Conservation (phyloP, 495 filamentous ascomycete species). For the Talaromyces stipitatus region DNA sequence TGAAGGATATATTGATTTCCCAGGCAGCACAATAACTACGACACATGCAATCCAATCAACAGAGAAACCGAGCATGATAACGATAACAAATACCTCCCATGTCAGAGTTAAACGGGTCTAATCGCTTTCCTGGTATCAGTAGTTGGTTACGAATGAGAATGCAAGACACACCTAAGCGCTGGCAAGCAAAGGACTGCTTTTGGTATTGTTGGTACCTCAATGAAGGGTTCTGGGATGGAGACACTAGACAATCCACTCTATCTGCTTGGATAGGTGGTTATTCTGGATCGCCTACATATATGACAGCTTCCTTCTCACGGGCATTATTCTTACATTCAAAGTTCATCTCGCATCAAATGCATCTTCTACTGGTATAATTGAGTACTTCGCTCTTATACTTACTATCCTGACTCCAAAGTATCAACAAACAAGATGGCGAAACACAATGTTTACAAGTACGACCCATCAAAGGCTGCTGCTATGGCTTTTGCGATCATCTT, state of each 20-base stretch:
- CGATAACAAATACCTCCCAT: not conserved
- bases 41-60: not conserved
- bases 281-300: not conserved
- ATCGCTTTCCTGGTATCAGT: not conserved
- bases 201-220: not conserved
- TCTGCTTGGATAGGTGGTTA: not conserved
- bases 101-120: not conserved
- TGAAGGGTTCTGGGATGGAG: not conserved
- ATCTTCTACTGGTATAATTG: not conserved
- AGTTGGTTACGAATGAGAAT: not conserved
- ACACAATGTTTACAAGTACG: constrained; percentile 14
- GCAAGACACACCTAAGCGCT: not conserved
- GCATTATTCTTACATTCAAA: not conserved
- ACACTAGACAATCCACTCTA: not conserved
- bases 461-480: constrained; percentile 42
- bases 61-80: not conserved
- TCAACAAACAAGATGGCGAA: constrained; percentile 2
- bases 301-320: not conserved
- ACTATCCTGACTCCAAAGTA: not conserved
- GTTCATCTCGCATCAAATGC: not conserved
- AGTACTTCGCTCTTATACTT: not conserved
- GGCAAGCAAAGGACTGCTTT: not conserved
- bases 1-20: too few species aligned
- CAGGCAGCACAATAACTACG: too few species aligned
- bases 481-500: constrained; percentile 47